A percentile compares a stretch with the other conserved stretches of the same genome.
Conservation (phyloP, 2,329 filamentous ascomycete species). For the Alternaria arbusti region DNA sequence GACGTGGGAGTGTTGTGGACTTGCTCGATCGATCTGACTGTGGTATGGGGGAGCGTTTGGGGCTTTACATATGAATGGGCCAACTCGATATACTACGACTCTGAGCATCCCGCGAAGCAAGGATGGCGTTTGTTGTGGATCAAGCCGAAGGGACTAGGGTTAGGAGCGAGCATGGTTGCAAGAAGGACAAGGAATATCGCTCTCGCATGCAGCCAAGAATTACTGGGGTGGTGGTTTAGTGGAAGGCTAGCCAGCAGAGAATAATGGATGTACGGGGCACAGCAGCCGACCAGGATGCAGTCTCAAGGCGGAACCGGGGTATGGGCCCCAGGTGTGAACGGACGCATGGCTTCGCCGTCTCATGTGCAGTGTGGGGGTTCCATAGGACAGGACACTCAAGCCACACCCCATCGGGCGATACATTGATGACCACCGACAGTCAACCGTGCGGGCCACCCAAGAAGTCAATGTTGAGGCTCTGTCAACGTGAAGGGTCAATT, state of each 20-base stretch:
- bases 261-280: constrained; percentile 30
- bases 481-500: background rate
- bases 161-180: constrained; percentile 42
- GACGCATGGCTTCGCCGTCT: constrained; percentile 40
- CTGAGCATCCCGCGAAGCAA: constrained; percentile 40
- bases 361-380: constrained; percentile 44
- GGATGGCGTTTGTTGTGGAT: constrained; percentile 45
- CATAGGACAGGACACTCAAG: constrained; percentile 31
- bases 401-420: constrained; percentile 32
- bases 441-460: constrained; percentile 13
- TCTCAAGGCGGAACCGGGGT: constrained; percentile 36
- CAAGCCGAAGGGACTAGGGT: constrained; percentile 33
- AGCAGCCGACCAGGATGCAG: constrained; percentile 37
- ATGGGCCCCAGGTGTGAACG: constrained; percentile 34
- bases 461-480: constrained; percentile 3
- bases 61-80: constrained; percentile 45
- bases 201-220: constrained; percentile 44
- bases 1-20: constrained; percentile 42
- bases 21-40: constrained; percentile 30
- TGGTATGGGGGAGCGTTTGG: constrained; percentile 39
- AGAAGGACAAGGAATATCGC: constrained; percentile 39
- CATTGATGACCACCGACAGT: constrained; percentile 12
- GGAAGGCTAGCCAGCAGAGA: constrained; percentile 32
- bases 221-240: constrained; percentile 43
- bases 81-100: constrained; percentile 30